Evolutionary conservation across 2,329 filamentous ascomycete species (phyloP).

Genomic region (Metarhizium sp.): DNA sequence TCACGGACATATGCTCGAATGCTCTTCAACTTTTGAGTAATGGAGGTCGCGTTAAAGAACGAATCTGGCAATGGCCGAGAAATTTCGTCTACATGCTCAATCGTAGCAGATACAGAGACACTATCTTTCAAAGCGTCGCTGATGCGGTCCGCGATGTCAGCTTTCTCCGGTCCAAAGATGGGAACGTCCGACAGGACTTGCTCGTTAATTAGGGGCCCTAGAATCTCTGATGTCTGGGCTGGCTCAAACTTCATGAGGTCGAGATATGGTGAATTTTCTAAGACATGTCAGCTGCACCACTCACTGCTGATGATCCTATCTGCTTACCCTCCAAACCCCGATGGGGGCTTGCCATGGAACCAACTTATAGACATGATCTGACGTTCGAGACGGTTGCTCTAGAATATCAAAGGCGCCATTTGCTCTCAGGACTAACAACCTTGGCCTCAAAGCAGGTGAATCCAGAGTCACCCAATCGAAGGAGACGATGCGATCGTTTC

Average conservation of each 20-base stretch:
- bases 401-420: conserved; percentile 54
- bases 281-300: conserved; percentile 9
- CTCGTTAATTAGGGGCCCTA: conserved; percentile 45
- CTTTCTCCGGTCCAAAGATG: conserved; percentile 46
- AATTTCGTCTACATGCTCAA: conserved; percentile 28
- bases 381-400: conserved; percentile 49
- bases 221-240: conserved; percentile 39
- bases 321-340: conserved; percentile 43
- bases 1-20: conserved; percentile 31
- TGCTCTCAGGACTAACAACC: conserved; percentile 50
- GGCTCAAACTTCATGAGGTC: conserved; percentile 50
- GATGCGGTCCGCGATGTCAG: conserved; percentile 31
- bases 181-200: conserved; percentile 43
- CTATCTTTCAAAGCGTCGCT: conserved; percentile 29
- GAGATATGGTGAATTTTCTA: conserved; percentile 43
- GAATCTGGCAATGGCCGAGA: conserved; percentile 27
- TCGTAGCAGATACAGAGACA: conserved; percentile 20
- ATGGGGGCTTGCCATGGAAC: conserved; percentile 51
- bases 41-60: conserved; percentile 30
- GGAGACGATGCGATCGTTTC: conserved; percentile 53
- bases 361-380: conserved; percentile 49
- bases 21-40: conserved; percentile 39
- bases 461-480: conserved; percentile 58
- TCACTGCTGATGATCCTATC: background rate
- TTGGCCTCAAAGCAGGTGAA: conserved; percentile 44